These are phyloP conservation scores for Pythium plurisporium DNA, from an alignment of 352 stramenopile genomes.

Conservation along the genomic window DNA sequence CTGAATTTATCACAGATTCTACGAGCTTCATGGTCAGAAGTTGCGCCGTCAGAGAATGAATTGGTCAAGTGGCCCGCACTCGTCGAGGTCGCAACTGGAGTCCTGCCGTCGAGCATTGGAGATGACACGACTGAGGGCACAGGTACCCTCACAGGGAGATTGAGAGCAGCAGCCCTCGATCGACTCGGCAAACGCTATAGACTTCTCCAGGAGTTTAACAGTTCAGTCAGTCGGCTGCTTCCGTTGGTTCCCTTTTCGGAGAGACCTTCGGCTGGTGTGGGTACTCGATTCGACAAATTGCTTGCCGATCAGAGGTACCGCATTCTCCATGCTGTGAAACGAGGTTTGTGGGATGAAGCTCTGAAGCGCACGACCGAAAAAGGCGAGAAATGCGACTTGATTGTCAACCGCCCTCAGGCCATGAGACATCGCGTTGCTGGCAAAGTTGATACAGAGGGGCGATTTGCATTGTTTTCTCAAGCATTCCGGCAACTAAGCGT, in stretches of 20 bases:
- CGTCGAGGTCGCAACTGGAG: slow-evolving; percentile 47
- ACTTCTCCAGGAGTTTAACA: slow-evolving; percentile 73
- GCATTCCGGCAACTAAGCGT: slow-evolving; percentile 77
- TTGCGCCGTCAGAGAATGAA: slow-evolving; percentile 54
- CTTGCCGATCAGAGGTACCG: slow-evolving; percentile 45
- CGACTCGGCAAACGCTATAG: slow-evolving; percentile 59
- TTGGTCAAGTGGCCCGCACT: slow-evolving; percentile 67
- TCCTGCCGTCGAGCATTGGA: background rate
- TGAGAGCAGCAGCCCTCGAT: slow-evolving; percentile 16
- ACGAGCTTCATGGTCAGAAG: slow-evolving; percentile 49
- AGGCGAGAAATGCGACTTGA: slow-evolving; percentile 56
- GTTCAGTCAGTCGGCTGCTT: slow-evolving; percentile 49
- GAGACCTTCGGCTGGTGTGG: background rate
- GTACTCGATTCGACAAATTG: slow-evolving; percentile 24
- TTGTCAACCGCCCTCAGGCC: slow-evolving; percentile 76
- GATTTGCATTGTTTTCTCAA: slow-evolving; percentile 78
- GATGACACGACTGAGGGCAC: background rate
- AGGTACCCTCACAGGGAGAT: background rate
- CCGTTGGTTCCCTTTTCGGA: slow-evolving; percentile 36
- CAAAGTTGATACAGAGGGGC: slow-evolving; percentile 53
- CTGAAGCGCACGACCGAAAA: slow-evolving; percentile 44
- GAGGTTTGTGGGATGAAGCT: slow-evolving; percentile 63
- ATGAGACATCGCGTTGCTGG: slow-evolving; percentile 68
- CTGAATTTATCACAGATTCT: slow-evolving; percentile 48
- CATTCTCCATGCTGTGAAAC: slow-evolving; percentile 75